Evolutionary conservation across 345 rosid genomes (phyloP), one percentile per base, ranked within the genome.

Genomic region (Fremontodendron californicum): DNA sequence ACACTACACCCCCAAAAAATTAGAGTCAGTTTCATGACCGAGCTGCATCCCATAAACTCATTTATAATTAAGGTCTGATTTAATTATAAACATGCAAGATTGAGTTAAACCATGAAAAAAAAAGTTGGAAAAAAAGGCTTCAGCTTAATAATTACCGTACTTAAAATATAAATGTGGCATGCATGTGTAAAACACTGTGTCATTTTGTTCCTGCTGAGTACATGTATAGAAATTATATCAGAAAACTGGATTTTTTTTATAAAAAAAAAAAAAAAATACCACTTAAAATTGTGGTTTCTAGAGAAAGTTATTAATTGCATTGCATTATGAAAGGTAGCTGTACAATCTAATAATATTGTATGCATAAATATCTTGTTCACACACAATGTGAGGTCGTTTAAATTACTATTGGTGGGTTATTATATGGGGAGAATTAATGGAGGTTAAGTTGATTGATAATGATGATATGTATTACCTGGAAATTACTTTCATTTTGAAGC

Each of bases 401-500:
- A 45, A 46, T 2, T n/a, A n/a, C n/a, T 57, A 57, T 67, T 16
- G 10, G 3, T 15, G 73, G 5, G 23, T 42, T 67, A 33, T 62
- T 7, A 64, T 9, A 11, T 4, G 35, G 9, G 65, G 19, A 12
- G 65, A 9, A 5, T 65, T 39, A 18, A 49, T 71, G 42, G 54
- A 21, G 58, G 16, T 29, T 71, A 9, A 33, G 35, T 55, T 54
- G 52, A 58, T 29, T 62, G 60, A 65, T 21, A 65, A 37, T 16
- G 46, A 37, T 35, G 25, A 54, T 12, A 42, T 25, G n/a, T n/a
- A 45, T 60, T 83, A 95, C 99, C 94, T 96, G 98, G 82, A 89
- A 90, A 78, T n/a, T n/a, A n/a, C 39, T 86, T 82, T 96, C 91
- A 77, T 83, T 90, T 73, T 90, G 93, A 61, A 96, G 97, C 88